A percentile compares a stretch with the other conserved stretches of the same genome.
Conservation (phyloP, 2,329 filamentous ascomycete species). For the Tetracladium maxilliforme region DNA sequence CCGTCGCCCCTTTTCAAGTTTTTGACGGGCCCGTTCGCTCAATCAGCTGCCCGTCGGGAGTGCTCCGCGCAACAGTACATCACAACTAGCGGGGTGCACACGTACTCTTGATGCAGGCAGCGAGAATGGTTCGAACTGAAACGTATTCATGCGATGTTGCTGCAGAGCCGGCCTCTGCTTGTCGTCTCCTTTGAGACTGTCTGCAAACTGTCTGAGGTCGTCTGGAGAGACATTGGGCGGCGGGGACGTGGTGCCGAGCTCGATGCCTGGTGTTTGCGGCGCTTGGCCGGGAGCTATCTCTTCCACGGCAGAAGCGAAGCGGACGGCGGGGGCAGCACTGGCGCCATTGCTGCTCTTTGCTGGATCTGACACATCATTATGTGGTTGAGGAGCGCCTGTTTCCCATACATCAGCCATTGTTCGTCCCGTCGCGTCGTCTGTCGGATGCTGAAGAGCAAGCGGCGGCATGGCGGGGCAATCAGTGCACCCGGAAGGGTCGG, state of each 20-base stretch:
- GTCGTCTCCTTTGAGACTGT: constrained; percentile 52
- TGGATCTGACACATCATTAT: too few species aligned
- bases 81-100: constrained; percentile 13
- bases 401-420: too few species aligned
- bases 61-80: too few species aligned
- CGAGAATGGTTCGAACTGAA: constrained; percentile 81
- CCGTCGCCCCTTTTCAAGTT: too few species aligned
- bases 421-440: too few species aligned
- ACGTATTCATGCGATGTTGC: constrained; percentile 70
- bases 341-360: too few species aligned
- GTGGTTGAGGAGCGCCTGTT: too few species aligned
- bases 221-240: constrained; percentile 6
- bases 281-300: constrained; percentile 43
- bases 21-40: too few species aligned
- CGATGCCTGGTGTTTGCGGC: constrained; percentile 8
- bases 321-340: constrained; percentile 37
- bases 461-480: too few species aligned
- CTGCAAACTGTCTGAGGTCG: constrained; percentile 9
- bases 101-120: constrained; percentile 71
- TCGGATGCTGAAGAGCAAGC: too few species aligned
- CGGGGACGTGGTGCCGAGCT: constrained; percentile 12
- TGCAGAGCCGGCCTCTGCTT: constrained; percentile 65
- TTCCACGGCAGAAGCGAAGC: constrained; percentile 57
- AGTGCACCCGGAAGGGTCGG: too few species aligned
- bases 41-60: too few species aligned